Evolutionary conservation across 805 yeast species (phyloP).

Genomic region (Trichomonascus vanleenenianus): DNA sequence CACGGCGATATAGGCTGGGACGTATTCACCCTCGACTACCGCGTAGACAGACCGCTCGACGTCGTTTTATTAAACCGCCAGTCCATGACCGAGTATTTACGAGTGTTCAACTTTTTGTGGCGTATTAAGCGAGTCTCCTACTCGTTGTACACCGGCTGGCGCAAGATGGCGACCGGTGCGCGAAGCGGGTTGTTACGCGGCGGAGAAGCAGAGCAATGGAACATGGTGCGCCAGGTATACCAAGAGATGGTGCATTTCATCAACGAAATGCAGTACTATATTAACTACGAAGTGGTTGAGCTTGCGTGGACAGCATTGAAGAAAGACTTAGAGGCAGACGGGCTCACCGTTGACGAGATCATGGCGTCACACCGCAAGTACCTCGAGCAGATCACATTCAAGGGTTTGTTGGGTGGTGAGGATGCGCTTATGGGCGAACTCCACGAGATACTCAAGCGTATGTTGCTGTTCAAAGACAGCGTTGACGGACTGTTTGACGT

Average conservation of each 20-base stretch:
- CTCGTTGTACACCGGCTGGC: slow-evolving; percentile 45
- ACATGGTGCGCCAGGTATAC: slow-evolving; percentile 18
- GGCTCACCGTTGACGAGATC: slow-evolving; percentile 29
- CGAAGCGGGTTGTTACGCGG: slow-evolving; percentile 17
- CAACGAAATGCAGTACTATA: slow-evolving; percentile 29
- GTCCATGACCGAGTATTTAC: slow-evolving; percentile 48
- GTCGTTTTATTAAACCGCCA: slow-evolving; percentile 45
- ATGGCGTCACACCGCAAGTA: slow-evolving; percentile 28
- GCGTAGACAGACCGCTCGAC: slow-evolving; percentile 41
- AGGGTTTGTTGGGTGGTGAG: slow-evolving; percentile 29
- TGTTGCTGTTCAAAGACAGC: slow-evolving; percentile 21
- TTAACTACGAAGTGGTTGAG: slow-evolving; percentile 32
- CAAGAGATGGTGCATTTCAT: slow-evolving; percentile 29
- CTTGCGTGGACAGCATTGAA: slow-evolving; percentile 29
- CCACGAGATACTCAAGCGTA: slow-evolving; percentile 26
- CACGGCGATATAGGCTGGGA: slow-evolving; percentile 85
- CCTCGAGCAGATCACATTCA: slow-evolving; percentile 23
- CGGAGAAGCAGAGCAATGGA: slow-evolving; percentile 19
- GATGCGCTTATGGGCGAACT: slow-evolving; percentile 21
- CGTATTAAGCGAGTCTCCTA: slow-evolving; percentile 56
- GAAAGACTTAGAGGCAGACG: slow-evolving; percentile 15
- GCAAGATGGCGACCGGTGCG: slow-evolving; percentile 24
- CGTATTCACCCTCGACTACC: slow-evolving; percentile 79
- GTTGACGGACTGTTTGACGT: slow-evolving; percentile 20
- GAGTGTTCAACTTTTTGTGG: slow-evolving; percentile 83